A percentile compares a stretch with the other conserved stretches of the same genome.
These are phyloP conservation scores for Cytospora piceae DNA, from an alignment of 2,329 filamentous ascomycete genomes.

Conservation along the genomic window DNA sequence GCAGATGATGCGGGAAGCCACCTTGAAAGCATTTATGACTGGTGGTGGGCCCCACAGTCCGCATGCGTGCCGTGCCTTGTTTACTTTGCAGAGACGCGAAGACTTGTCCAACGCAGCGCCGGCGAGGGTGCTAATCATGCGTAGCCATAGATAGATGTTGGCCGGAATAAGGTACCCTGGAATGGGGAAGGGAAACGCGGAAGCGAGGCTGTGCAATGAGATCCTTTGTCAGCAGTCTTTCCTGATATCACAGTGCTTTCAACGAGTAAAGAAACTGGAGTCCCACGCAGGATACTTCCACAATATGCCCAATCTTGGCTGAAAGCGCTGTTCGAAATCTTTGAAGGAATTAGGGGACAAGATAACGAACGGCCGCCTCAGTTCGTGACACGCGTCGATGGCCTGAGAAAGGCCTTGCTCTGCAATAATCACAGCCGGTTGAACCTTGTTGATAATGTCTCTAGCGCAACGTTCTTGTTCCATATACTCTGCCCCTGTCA, in stretches of 20 bases:
- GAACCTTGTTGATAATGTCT: slow-evolving; percentile 2
- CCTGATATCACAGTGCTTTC: background rate
- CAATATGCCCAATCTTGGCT: slow-evolving; percentile 7
- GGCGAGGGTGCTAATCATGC: slow-evolving; percentile 4
- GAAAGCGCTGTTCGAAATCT: slow-evolving; percentile 16
- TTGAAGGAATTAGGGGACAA: slow-evolving; percentile 22
- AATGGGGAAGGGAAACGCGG: slow-evolving; percentile 14
- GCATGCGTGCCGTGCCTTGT: background rate
- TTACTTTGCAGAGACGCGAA: slow-evolving; percentile 8
- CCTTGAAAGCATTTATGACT: slow-evolving; percentile 1
- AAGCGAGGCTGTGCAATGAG: slow-evolving; percentile 1
- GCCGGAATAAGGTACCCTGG: slow-evolving; percentile 7
- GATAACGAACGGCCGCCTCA: slow-evolving; percentile 2
- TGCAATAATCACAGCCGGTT: slow-evolving; percentile 7
- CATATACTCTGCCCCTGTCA: slow-evolving; percentile 19
- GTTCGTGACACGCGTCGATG: slow-evolving; percentile 9
- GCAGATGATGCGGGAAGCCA: slow-evolving; percentile 13
- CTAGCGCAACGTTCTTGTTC: slow-evolving; percentile 7
- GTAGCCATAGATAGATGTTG: slow-evolving; percentile 11
- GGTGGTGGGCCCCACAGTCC: slow-evolving; percentile 10
- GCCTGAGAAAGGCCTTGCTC: slow-evolving; percentile 14
- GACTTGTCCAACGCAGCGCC: background rate
- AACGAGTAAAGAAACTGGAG: background rate
- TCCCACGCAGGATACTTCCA: slow-evolving; percentile 22
- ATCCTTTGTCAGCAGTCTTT: background rate